phyloP scores from a whole-genome alignment of 2,329 filamentous ascomycete genomes.

The Aaosphaeria arxii region DNA sequence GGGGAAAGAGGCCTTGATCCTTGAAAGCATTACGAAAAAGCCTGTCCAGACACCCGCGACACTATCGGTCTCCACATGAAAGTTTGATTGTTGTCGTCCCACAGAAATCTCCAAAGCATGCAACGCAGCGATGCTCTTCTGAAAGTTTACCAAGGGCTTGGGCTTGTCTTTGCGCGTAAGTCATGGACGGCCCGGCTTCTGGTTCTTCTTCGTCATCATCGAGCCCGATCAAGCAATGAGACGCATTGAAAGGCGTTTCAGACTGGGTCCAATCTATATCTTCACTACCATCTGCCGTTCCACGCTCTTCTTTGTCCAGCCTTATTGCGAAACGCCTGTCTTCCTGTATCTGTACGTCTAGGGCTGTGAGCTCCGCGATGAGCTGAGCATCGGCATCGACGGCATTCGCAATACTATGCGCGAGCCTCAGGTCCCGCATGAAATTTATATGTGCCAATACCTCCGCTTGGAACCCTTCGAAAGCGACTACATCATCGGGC shows the following conservation, averaged over 20 bases:
- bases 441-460: slow-evolving; percentile 1
- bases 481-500: slow-evolving; percentile 3
- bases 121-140: not conserved
- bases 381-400: slow-evolving; percentile 5
- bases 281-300: not conserved
- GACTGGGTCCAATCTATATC: not conserved
- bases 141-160: slow-evolving; percentile 1
- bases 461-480: not conserved
- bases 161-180: slow-evolving; percentile 1
- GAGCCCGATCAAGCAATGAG: not conserved
- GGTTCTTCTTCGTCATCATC: not conserved
- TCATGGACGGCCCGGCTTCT: slow-evolving; percentile 1
- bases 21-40: slow-evolving; percentile 4
- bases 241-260: not conserved
- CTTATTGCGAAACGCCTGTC: slow-evolving; percentile 1
- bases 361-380: slow-evolving; percentile 1
- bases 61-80: slow-evolving; percentile 7
- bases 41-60: slow-evolving; percentile 5
- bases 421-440: slow-evolving; percentile 6
- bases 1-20: slow-evolving; percentile 7
- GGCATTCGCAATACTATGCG: slow-evolving; percentile 5
- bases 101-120: not conserved
- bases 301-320: not conserved
- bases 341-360: slow-evolving; percentile 1
- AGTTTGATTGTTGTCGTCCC: not conserved